Base-by-base conservation (phyloP, 164 flowering plant species). In the Pachysandra terminalis region DNA sequence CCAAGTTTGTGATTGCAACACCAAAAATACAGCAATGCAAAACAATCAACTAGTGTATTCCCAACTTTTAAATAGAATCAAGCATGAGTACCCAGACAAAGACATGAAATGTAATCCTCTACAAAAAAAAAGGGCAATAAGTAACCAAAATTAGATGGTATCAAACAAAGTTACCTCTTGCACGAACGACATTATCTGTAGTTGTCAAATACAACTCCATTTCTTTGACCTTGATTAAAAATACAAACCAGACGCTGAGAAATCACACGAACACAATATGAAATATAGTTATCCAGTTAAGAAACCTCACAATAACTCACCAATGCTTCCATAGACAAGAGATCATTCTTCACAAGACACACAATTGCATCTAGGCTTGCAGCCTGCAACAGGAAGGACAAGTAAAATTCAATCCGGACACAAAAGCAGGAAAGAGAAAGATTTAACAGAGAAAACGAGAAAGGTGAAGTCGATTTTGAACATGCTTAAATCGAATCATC, bases 181-280 rank as follows among this genome's bases (percentile, higher is more conserved):
- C 80, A 13, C 99, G 97, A 63, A 89, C 66, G 7, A 81, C 63
- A 68, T 71, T 69, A 74, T 92, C 98, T n/a, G 97, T 82, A 35
- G 93, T 88, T 19, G 98, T 90, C 80, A 95, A 83, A 81, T 95
- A 92, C 90, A 89, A 73, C 54, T 76, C 95, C 99, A 95, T 86
- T 70, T 86, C 97, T 69, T 74, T 78, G 25, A 95, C 96, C 98
- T 94, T 69, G 37, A 75, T 22, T 22, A 28, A 35, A 35, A 53
- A 45, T 9, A 40, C 24, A 32, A 65, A 57, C n/a, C 63, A 19
- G 17, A 19, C 57, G 53, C 19, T 9, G 12, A 59, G 23, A 55
- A 16, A 68, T 2, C 24, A 32, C 22, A 59, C 16, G 16, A 53
- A 55, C 19, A 45, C 17, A 48, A 7, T 14, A 49, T 45, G 17